Evolutionary conservation across 228 moss, liverwort and hornwort genomes (phyloP).

Genomic region (Sphagnum magellanicum): DNA sequence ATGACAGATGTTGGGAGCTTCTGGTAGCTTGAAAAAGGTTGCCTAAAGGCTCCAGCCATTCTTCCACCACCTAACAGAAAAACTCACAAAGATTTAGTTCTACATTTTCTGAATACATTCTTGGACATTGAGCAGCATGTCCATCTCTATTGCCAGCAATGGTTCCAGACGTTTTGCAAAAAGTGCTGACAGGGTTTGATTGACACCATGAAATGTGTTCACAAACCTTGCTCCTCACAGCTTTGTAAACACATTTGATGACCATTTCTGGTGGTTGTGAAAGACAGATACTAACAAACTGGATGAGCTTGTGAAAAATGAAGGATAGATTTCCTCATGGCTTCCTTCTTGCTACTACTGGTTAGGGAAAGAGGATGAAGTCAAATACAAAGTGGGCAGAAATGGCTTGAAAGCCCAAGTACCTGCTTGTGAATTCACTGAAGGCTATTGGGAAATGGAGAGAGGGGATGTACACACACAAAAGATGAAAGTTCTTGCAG

Average conservation of each 20-base stretch:
- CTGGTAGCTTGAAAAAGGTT: constrained; percentile 17
- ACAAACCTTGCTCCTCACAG: too few species aligned
- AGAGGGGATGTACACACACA: neutral
- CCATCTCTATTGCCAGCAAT: neutral
- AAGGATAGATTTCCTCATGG: too few species aligned
- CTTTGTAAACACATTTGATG: too few species aligned
- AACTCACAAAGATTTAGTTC: neutral
- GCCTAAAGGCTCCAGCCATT: constrained; percentile 39
- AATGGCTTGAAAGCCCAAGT: neutral
- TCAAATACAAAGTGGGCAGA: too few species aligned
- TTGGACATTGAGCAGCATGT: neutral
- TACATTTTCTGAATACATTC: neutral
- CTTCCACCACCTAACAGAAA: constrained; percentile 22
- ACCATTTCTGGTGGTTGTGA: too few species aligned
- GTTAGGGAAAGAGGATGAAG: too few species aligned
- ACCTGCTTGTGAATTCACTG: neutral
- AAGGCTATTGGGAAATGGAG: neutral
- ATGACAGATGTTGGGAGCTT: constrained; percentile 69
- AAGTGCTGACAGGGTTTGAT: too few species aligned
- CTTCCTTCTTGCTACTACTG: too few species aligned
- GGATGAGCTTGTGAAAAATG: too few species aligned
- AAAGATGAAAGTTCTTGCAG: neutral
- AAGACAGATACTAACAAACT: too few species aligned
- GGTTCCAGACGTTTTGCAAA: too few species aligned
- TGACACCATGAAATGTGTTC: too few species aligned